phyloP scores from a whole-genome alignment of 2,329 filamentous ascomycete genomes.

The Calonectria pteridis region DNA sequence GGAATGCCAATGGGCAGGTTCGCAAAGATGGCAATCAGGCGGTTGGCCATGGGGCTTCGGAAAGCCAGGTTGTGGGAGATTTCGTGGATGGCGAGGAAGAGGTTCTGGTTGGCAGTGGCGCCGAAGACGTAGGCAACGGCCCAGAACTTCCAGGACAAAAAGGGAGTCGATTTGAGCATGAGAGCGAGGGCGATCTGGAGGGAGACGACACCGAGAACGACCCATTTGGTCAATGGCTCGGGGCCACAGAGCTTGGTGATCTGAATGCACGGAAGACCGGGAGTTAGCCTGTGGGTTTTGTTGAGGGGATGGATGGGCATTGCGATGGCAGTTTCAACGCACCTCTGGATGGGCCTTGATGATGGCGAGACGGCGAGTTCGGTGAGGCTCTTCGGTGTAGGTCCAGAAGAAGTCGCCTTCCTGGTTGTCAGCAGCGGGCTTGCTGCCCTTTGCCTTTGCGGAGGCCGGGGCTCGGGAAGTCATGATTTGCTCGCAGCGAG shows the following conservation, averaged over 20 bases:
- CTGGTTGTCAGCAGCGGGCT: constrained; percentile 32
- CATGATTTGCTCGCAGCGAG: constrained; percentile 32
- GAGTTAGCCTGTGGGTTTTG: constrained; percentile 22
- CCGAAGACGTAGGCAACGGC: constrained; percentile 90
- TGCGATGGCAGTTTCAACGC: constrained; percentile 37
- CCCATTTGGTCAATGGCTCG: constrained; percentile 94
- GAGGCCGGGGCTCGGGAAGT: constrained; percentile 51
- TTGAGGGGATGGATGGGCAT: neutral
- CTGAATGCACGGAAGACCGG: constrained; percentile 56
- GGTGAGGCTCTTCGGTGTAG: constrained; percentile 97
- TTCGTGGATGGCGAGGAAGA: constrained; percentile 98
- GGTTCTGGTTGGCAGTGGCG: constrained; percentile 96
- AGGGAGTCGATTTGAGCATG: constrained; percentile 79
- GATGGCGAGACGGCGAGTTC: constrained; percentile 89
- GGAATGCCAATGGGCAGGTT: constrained; percentile 96
- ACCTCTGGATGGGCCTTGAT: constrained; percentile 99
- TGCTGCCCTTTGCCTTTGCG: constrained; percentile 46
- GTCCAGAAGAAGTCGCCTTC: constrained; percentile 89
- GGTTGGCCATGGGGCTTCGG: constrained; percentile 81
- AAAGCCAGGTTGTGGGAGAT: constrained; percentile 99
- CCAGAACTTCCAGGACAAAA: constrained; percentile 89
- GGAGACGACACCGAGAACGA: constrained; percentile 85
- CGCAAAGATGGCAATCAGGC: constrained; percentile 89
- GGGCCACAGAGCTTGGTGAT: constrained; percentile 97
- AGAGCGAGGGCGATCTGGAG: constrained; percentile 85